These are phyloP conservation scores for Fusarium verrucosum DNA, from an alignment of 2,329 filamentous ascomycete genomes.

Conservation along the genomic window DNA sequence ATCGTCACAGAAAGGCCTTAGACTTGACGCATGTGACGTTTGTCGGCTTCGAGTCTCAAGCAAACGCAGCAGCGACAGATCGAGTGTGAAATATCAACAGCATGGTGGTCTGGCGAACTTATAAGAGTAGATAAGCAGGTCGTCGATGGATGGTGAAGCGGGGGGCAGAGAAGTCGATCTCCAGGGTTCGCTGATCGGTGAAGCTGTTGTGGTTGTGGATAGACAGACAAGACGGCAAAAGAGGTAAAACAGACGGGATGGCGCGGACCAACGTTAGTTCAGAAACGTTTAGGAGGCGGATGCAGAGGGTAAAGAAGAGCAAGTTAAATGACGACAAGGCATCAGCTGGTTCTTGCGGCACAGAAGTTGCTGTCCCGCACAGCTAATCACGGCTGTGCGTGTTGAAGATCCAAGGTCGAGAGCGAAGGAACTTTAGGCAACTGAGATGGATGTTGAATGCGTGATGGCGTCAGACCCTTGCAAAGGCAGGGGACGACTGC, in stretches of 20 bases:
- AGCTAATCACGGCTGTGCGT: slow-evolving; percentile 39
- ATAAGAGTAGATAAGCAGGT: slow-evolving; percentile 17
- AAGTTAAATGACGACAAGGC: slow-evolving; percentile 32
- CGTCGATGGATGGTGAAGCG: slow-evolving; percentile 23
- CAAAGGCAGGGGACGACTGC: slow-evolving; percentile 6
- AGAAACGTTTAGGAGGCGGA: slow-evolving; percentile 4
- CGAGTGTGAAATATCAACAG: slow-evolving; percentile 22
- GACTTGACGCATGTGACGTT: slow-evolving; percentile 23
- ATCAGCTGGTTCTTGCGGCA: slow-evolving; percentile 31
- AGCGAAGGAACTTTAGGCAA: slow-evolving; percentile 23
- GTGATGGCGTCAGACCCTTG: slow-evolving; percentile 44
- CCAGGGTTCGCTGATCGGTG: slow-evolving; percentile 42
- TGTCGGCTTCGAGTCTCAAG: slow-evolving; percentile 26
- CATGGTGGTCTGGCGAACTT: slow-evolving; percentile 34
- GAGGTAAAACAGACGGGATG: slow-evolving; percentile 15
- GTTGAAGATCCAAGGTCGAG: slow-evolving; percentile 35
- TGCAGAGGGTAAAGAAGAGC: slow-evolving; percentile 21
- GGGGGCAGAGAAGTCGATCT: slow-evolving; percentile 32
- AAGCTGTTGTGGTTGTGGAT: slow-evolving; percentile 16
- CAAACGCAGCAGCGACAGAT: slow-evolving; percentile 22
- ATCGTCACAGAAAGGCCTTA: slow-evolving; percentile 2
- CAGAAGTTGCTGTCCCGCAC: slow-evolving; percentile 23
- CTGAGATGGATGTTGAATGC: slow-evolving; percentile 34
- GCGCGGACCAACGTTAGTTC: slow-evolving; percentile 10
- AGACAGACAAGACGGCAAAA: slow-evolving; percentile 16